Base-by-base conservation (phyloP, 352 stramenopile species). In the Lagenidium giganteum region DNA sequence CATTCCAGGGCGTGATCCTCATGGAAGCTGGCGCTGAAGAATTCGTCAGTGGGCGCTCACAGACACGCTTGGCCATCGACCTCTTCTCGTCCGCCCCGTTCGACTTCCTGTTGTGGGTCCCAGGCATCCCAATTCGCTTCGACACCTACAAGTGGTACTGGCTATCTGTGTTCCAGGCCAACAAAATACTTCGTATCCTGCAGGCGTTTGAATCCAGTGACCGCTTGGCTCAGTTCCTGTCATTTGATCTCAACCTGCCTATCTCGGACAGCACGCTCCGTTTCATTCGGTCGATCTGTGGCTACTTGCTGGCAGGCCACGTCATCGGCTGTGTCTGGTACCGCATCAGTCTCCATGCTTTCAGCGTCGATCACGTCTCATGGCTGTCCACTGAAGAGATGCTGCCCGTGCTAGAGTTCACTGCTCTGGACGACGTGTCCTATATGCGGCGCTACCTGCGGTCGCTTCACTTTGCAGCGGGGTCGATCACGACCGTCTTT, bases 261-360 rank as follows among this genome's bases (percentile, higher is more conserved):
- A 26, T 87, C 3, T 42, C 60, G 18, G 74, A 87, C 34, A 68
- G 56, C 29, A 64, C 56, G 23, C 37, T 87, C 18, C 74, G 64
- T 0, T 83, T 87, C 28, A 45, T 77, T 1, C 67, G 70, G 2
- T 82, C 71, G 0, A 45, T 83, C 22, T 38, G 41, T 18, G 54
- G 61, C 7, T 90, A 83, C 42, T 7, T 86, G 36, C 36, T 91
- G 11, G 58, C 64, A 0, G 67, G 61, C 2, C 78, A 91, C 47
- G 88, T 72, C 75, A 85, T 88, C 27, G 75, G 51, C 3, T 91
- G 78, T 17, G 29, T 81, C 1, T 88, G 75, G 75, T 88, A 68
- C 29, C 63, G 56, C 12, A 45, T 67, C 17, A 70, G 72, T 8
- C 22, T 84, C 17, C 47, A 76, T 18, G 67, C 69, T 4, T 67